A percentile compares a stretch with the other conserved stretches of the same genome.
Evolutionary conservation across 768 basidiomycete species (phyloP).

Genomic region (Boletus vinaceobasis): DNA sequence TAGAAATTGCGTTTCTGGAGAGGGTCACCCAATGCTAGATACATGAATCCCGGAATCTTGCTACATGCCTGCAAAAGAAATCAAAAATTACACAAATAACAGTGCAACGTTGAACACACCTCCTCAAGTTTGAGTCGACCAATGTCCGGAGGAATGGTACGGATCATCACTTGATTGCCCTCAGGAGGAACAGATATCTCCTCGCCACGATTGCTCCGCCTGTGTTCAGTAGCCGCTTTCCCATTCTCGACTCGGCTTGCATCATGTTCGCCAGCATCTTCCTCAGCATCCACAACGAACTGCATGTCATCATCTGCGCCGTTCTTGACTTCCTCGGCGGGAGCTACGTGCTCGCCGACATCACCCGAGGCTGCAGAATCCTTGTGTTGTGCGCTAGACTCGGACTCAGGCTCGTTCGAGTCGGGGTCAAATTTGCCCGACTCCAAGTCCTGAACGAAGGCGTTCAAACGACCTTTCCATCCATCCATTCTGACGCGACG

Average conservation of each 20-base stretch:
- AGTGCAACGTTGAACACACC: slow-evolving; percentile 41
- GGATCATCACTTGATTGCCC: slow-evolving; percentile 90
- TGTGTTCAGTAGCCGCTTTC: slow-evolving; percentile 44
- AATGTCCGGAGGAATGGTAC: slow-evolving; percentile 92
- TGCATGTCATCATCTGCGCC: slow-evolving; percentile 70
- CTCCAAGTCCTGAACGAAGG: slow-evolving; percentile 78
- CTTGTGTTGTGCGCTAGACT: slow-evolving; percentile 49
- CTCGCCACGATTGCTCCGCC: slow-evolving; percentile 57
- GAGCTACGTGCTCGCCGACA: slow-evolving; percentile 31
- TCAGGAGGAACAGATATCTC: slow-evolving; percentile 70
- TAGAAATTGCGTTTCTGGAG: slow-evolving; percentile 91
- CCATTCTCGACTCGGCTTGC: slow-evolving; percentile 57
- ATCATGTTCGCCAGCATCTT: slow-evolving; percentile 64
- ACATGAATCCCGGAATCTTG: slow-evolving; percentile 76
- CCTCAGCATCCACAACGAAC: slow-evolving; percentile 68
- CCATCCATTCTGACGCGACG: slow-evolving; percentile 79
- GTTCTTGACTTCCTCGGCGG: slow-evolving; percentile 53
- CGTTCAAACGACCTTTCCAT: slow-evolving; percentile 69
- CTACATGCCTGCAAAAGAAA: slow-evolving; percentile 57
- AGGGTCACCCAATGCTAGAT: slow-evolving; percentile 90
- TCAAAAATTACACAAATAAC: slow-evolving; percentile 2
- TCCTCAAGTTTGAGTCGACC: slow-evolving; percentile 87
- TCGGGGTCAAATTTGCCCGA: slow-evolving; percentile 83
- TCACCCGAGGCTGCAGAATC: slow-evolving; percentile 42
- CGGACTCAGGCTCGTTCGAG: slow-evolving; percentile 57